Base-by-base conservation (phyloP, 2,329 filamentous ascomycete species). In the Westerdykella aurantiaca region DNA sequence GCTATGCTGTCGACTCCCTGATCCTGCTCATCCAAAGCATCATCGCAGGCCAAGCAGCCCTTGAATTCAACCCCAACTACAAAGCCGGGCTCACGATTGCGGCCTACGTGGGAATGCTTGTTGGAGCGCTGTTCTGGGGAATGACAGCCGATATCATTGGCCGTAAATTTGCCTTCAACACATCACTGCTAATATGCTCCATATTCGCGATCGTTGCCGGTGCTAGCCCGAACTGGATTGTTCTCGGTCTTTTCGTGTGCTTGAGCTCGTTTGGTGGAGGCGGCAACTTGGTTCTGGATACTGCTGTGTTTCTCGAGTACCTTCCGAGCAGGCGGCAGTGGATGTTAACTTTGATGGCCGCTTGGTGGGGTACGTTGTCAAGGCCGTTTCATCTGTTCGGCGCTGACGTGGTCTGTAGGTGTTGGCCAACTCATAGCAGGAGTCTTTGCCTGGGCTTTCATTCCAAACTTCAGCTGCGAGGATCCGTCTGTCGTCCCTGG, bases 91-190 rank as follows among this genome's bases (percentile, higher is more conserved):
- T 85, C 37, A 85, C 77, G 2, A 76, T 85, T 39, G 76, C 82
- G 5, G 75, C 74, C 1, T 86, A 83, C 54, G 71, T 75, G 7
- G 76, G 76, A 13, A 75, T 72, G 72, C 46, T 73, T 75, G 69
- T 69, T 75, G 41, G 81, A 1, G 81, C 80, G 13, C 59, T 85
- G 21, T 85, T 86, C 65, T 87, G 83, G 82, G 83, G 83, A 2
- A 64, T 84, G 23, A 74, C 73, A 3, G 82, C 81, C 17, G 83
- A 87, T 55, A 74, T 86, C 29, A 81, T 86, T 47, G 83, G 83
- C 5, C 74, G 83, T 35, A 77, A 78, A 49, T 79, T 78, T 51
- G 83, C 83, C 5, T 88, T 87, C 69, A 86, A 86, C 55, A 67
- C 79, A 17, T 81, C 79, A 2, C 70, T 86, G 10, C 74, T 86